Evolutionary conservation across 1,139 yeast species (phyloP), one percentile per base, ranked within the genome.

Genomic region (Candida freyschussii): DNA sequence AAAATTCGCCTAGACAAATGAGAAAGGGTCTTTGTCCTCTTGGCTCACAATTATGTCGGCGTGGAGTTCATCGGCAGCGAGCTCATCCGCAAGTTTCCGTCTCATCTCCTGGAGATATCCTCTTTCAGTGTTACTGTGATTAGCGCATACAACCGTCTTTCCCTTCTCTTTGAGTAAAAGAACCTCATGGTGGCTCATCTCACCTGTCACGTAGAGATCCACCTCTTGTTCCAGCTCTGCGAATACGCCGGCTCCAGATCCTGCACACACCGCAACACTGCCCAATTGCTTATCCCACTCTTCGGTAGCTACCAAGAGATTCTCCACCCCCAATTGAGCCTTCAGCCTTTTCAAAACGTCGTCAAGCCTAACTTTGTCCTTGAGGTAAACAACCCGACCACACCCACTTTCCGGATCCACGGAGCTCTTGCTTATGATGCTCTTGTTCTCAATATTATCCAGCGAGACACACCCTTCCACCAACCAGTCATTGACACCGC

Each of bases 401-500:
- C 84, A 81, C 0, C 96, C 98, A 30, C 79, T 80, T 14, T 56
- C 65, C 28, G 53, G 61, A 31, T 45, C 53, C 29, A 40, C 52
- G 7, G 45, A 48, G 21, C 57, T 59, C 5, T 59, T 58, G 26
- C 62, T 68, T 26, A 69, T 64, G 7, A 69, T 63, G 1, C 42
- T 45, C n/a, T 47, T 53, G 2, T 45, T 45, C 4, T 40, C 41
- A 11, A 57, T 44, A 28, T 45, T 16, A 33, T 35, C 24, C 3
- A 21, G 12, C 3, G 14, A n/a, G 37, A 24, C 40, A 30, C 85
- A 60, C 0, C 85, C 84, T 28, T 73, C 75, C 0, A 75, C 83
- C 25, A 91, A 65, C 80, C 95, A 91, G 55, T 87, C 97, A 48
- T 89, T 91, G 38, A 93, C 96, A 17, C 98, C 98, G 9, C 84